Conservation (phyloP, 495 filamentous ascomycete species). For the Haplographium delicatum region DNA sequence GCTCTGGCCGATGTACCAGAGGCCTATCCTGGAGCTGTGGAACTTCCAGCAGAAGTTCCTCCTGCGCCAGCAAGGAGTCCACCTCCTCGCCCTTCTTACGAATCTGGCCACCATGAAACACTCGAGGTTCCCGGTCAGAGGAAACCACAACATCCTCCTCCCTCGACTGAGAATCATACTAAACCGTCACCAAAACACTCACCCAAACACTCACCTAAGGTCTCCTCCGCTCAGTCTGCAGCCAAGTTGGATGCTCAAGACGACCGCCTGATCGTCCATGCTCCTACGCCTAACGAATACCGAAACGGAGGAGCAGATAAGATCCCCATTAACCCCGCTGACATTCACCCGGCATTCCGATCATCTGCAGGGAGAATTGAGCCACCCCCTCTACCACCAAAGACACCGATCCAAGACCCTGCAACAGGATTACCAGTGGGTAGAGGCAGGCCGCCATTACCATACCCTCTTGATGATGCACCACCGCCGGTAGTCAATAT, state of each 20-base stretch:
- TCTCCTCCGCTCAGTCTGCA: conserved; percentile 24
- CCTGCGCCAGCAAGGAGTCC: conserved; percentile 19
- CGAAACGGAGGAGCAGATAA: conserved; percentile 49
- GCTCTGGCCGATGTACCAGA: conserved; percentile 26
- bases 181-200: neutral
- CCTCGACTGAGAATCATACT: conserved; percentile 20
- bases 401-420: conserved; percentile 67
- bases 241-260: conserved; percentile 27
- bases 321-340: conserved; percentile 52
- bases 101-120: conserved; percentile 25
- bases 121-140: conserved; percentile 30
- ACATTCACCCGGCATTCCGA: conserved; percentile 47
- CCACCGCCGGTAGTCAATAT: conserved; percentile 77
- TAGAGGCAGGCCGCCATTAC: conserved; percentile 36
- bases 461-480: conserved; percentile 79
- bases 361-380: conserved; percentile 39
- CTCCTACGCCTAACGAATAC: conserved; percentile 49
- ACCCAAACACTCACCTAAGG: conserved; percentile 8
- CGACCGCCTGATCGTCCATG: conserved; percentile 43
- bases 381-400: conserved; percentile 78
- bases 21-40: conserved; percentile 49
- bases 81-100: conserved; percentile 24
- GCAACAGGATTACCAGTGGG: conserved; percentile 20
- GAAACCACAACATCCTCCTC: conserved; percentile 29
- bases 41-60: conserved; percentile 58